These are phyloP conservation scores for Microthlaspi erraticum DNA, from an alignment of 345 rosid genomes.

Conservation along the genomic window DNA sequence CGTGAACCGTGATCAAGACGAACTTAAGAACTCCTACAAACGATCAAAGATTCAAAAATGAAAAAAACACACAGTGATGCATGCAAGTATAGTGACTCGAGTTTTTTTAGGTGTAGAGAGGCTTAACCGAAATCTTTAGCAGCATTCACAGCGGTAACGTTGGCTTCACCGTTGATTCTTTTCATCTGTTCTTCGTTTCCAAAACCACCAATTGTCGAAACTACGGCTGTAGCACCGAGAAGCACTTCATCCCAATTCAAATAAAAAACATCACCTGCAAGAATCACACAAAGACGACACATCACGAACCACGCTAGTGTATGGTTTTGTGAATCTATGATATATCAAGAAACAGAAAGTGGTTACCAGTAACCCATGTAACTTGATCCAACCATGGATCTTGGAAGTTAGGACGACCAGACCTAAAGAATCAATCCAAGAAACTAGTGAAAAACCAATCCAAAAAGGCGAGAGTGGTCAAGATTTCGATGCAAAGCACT, in stretches of 20 bases:
- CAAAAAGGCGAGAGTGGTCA: neutral
- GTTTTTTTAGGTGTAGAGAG: too few species aligned
- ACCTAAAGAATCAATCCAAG: slow-evolving; percentile 55
- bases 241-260: slow-evolving; percentile 95
- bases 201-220: slow-evolving; percentile 92
- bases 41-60: neutral
- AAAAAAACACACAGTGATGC: neutral
- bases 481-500: neutral
- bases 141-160: slow-evolving; percentile 75
- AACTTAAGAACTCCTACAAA: slow-evolving; percentile 81
- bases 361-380: slow-evolving; percentile 78
- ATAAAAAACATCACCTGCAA: slow-evolving; percentile 89
- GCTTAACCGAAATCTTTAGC: slow-evolving; percentile 75
- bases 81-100: too few species aligned
- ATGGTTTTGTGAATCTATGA: neutral
- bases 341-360: neutral
- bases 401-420: slow-evolving; percentile 71
- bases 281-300: neutral
- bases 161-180: slow-evolving; percentile 91
- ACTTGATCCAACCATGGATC: slow-evolving; percentile 94
- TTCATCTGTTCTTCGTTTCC: slow-evolving; percentile 92
- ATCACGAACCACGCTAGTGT: slow-evolving; percentile 11
- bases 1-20: slow-evolving; percentile 82
- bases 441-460: slow-evolving; percentile 17
- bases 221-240: slow-evolving; percentile 83